A percentile compares a stretch with the other conserved stretches of the same genome.
phyloP scores from a whole-genome alignment of 1,139 yeast species.

The Pichia sp. region DNA sequence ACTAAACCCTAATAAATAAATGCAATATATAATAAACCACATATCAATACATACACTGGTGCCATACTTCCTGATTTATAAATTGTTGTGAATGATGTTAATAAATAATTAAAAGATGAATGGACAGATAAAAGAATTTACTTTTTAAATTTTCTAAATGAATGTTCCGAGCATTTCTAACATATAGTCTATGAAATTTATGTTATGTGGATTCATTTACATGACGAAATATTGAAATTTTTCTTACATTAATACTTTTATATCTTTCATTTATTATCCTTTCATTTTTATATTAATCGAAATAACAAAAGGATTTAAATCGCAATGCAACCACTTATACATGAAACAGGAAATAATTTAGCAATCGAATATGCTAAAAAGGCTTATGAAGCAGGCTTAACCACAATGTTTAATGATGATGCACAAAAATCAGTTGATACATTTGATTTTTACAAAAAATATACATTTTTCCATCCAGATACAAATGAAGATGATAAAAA shows the following conservation, averaged over 20 bases:
- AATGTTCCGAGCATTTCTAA: no score
- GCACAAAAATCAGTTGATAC: conserved; percentile 14
- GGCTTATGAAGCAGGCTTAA: conserved; percentile 13
- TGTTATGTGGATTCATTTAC: no score
- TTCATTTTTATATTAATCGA: neutral
- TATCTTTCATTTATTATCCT: neutral
- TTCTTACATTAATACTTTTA: no score
- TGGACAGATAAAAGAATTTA: no score
- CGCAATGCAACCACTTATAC: conserved; percentile 15
- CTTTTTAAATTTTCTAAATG: no score
- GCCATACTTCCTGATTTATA: conserved; percentile 22
- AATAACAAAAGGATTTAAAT: no score
- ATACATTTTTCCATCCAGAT: conserved; percentile 14
- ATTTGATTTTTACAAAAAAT: conserved; percentile 12
- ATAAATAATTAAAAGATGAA: no score
- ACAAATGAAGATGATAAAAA: conserved; percentile 9
- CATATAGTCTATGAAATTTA: no score
- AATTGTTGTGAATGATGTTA: no score
- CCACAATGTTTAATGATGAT: conserved; percentile 15
- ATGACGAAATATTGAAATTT: no score
- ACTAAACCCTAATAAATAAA: no score
- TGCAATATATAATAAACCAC: no score
- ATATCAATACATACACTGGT: conserved; percentile 22
- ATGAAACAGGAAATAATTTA: conserved; percentile 10
- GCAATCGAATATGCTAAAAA: conserved; percentile 14